Percentiles rank a stretch among this genome's conserved stretches.
These are phyloP conservation scores for Teratosphaeria destructans DNA, from an alignment of 2,329 filamentous ascomycete species.

Conservation along the genomic window DNA sequence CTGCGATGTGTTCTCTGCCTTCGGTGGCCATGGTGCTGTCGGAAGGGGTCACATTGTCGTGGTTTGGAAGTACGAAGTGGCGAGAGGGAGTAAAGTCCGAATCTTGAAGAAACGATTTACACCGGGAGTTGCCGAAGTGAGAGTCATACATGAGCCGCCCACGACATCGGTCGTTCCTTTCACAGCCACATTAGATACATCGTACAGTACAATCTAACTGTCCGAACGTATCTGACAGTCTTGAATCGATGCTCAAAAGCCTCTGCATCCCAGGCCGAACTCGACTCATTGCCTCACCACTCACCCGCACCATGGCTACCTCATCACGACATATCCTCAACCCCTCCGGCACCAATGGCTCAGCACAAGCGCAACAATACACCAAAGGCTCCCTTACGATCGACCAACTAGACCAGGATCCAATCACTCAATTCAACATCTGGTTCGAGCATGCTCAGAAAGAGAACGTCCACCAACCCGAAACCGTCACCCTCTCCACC, in stretches of 20 bases:
- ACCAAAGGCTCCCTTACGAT: conserved; percentile 52
- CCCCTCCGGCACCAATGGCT: conserved; percentile 48
- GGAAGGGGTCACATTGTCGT: conserved; percentile 2
- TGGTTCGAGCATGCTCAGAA: conserved; percentile 74
- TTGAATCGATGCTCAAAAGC: not conserved
- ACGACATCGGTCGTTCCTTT: not conserved
- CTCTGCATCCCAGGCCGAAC: not conserved
- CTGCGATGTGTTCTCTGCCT: conserved; percentile 24
- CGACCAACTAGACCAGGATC: conserved; percentile 51
- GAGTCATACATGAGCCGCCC: not conserved
- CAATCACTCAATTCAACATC: conserved; percentile 72
- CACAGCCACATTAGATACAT: not conserved
- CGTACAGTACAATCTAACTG: not conserved
- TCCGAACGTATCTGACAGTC: not conserved
- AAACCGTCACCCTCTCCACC: conserved; percentile 81
- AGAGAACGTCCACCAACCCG: conserved; percentile 59
- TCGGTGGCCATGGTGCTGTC: conserved; percentile 15
- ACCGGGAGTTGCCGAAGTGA: not conserved
- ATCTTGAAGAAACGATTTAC: not conserved
- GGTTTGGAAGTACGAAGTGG: not conserved
- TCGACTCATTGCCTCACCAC: not conserved
- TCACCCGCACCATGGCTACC: conserved; percentile 14
- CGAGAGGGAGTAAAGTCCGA: not conserved
- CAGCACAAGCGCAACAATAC: conserved; percentile 67
- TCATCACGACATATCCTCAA: conserved; percentile 44